Evolutionary conservation across 2,329 filamentous ascomycete species (phyloP), one percentile per base, ranked within the genome.

Genomic region (Ophiosphaerella herpotricha): DNA sequence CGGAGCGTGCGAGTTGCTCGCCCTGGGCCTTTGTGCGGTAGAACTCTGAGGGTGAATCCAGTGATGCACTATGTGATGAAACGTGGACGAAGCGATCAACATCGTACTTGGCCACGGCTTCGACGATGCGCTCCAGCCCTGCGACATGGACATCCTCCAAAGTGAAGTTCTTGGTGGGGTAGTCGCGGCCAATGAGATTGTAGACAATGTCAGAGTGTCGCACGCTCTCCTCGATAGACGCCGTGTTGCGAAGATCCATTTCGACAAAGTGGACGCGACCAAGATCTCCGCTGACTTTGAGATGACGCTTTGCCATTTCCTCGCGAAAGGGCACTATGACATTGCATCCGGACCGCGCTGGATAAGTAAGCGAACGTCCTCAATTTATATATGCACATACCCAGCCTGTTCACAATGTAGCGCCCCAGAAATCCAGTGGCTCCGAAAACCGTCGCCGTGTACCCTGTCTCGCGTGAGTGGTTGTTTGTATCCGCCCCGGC

Each of bases 101-200:
- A 68, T 99, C 93, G 77, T 99, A 99, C 78, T 99, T 99, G 67
- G 93, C 94, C 45, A 91, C 91, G 45, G 94, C 91, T 72, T 96
- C 91, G 43, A 85, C 90, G 66, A 99, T 99, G 62, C 94, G 88
- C 78, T 95, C 89, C 14, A 89, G 88, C 55, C 93, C 91, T 74
- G 96, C 91, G 34, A 97, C 85, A 68, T 99, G 91, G 36, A 97
- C 91, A 72, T 97, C 93, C 65, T 90, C 88, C 54, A 96, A 82
- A 48, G 88, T 85, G 76, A 97, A 99, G 82, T 99, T 99, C 82
- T 99, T 99, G 65, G 94, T 99, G 58, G 93, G 90, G 74, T 97
- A 97, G 75, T 93, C 89, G 57, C 93, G 89, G 59, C 94, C 94
- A 68, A 97, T 83, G 64, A 99, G 81, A 77, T 99, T 99, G 82